Conservation (phyloP, 2,329 filamentous ascomycete genomes). For the Fusarium kyushuense region DNA sequence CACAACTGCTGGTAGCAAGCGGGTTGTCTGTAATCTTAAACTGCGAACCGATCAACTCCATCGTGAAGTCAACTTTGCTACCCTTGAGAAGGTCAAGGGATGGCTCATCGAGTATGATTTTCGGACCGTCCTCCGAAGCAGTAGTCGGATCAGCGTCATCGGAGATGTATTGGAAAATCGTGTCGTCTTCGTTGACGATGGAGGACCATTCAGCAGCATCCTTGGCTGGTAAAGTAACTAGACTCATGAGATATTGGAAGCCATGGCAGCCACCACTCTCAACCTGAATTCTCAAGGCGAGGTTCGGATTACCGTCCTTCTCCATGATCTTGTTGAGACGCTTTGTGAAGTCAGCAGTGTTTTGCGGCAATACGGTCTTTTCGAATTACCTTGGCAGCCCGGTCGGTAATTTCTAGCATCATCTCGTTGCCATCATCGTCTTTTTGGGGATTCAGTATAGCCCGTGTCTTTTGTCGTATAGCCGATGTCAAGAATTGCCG, state of each 20-base stretch:
- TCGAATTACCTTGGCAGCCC: slow-evolving; percentile 77
- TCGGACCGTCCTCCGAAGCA: slow-evolving; percentile 63
- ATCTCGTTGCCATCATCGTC: slow-evolving; percentile 90
- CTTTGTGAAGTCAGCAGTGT: slow-evolving; percentile 52
- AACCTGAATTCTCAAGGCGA: slow-evolving; percentile 91
- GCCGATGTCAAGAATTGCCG: slow-evolving; percentile 56
- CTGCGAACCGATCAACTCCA: slow-evolving; percentile 88
- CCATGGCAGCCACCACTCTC: slow-evolving; percentile 96
- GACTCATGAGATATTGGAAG: slow-evolving; percentile 95
- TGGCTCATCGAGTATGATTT: slow-evolving; percentile 87
- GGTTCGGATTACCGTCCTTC: slow-evolving; percentile 78
- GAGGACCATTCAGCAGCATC: slow-evolving; percentile 52
- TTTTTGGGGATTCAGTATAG: slow-evolving; percentile 76
- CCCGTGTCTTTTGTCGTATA: slow-evolving; percentile 58
- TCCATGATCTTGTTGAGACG: slow-evolving; percentile 82
- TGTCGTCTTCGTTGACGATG: slow-evolving; percentile 78
- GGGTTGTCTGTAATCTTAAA: slow-evolving; percentile 98
- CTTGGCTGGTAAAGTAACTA: slow-evolving; percentile 71
- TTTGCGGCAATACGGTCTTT: rapidly evolving
- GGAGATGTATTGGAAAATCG: slow-evolving; percentile 79
- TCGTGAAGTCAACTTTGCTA: slow-evolving; percentile 96
- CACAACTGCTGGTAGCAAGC: slow-evolving; percentile 90
- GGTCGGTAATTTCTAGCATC: slow-evolving; percentile 83
- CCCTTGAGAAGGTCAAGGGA: slow-evolving; percentile 91
- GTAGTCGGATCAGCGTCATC: slow-evolving; percentile 56